Evolutionary conservation across 2,329 filamentous ascomycete species (phyloP), one percentile per base, ranked within the genome.

Genomic region (Verticillium dahliae): DNA sequence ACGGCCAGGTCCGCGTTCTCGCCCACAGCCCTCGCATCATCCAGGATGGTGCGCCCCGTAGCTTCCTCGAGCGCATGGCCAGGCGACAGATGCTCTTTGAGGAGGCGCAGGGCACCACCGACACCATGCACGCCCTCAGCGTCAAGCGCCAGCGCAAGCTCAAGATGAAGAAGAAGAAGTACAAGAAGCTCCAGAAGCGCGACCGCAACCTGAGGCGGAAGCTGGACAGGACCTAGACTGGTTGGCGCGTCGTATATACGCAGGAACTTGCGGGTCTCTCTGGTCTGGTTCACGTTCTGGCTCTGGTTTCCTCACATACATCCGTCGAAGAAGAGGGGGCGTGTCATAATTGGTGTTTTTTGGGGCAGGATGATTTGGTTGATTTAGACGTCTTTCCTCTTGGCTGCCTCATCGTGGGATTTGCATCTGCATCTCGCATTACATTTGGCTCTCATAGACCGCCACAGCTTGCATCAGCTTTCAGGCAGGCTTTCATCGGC

Each of bases 111-210:
- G 76, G 77, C 60, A 78, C 78, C 66, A 75, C 74, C 62, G 76
- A 79, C 68, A 71, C 74, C 63, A 93, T 97, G 89, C 79, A 88
- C 64, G 85, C 92, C 66, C 92, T 99, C 73, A 96, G 91, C 72
- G 94, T 97, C 69, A 92, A 89, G 82, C 85, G 95, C 75, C 92
- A 96, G 78, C 84, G 92, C 73, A 96, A 95, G 80, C 80, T 97
- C 72, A 97, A 92, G 86, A 99, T 99, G 93, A 99, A 99, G 90
- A 99, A 98, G 86, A 94, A 98, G 85, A 99, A 99, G 88, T 97
- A 97, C 79, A 98, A 97, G 92, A 99, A 99, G 86, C 82, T 98
- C 68, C 92, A 97, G 90, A 91, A 90, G 83, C 85, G 87, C 77
- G 97, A 94, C 72, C 87, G 94, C 75, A 94, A 91, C 74, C 76